Evolutionary conservation across 1,284 basidiomycete genomes (phyloP).

Genomic region (Mrakiaceae sp.): DNA sequence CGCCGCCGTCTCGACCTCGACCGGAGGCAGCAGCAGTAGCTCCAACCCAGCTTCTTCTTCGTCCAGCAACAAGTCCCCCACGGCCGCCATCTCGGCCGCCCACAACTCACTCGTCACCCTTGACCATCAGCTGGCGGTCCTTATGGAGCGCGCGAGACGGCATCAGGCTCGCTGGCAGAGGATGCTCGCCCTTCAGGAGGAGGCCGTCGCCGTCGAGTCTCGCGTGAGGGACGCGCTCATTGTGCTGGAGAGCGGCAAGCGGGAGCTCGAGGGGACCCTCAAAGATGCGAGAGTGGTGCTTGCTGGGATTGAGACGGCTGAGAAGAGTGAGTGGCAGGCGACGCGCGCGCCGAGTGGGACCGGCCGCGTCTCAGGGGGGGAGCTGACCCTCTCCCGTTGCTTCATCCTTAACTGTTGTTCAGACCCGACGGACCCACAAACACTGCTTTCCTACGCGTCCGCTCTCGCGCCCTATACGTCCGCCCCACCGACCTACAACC

Average conservation of each 20-base stretch:
- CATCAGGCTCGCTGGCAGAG: constrained; percentile 7
- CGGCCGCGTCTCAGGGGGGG: neutral
- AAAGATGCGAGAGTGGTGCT: neutral
- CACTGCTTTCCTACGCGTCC: constrained; percentile 10
- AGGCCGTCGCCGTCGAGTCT: constrained; percentile 6
- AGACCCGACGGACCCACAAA: constrained; percentile 4
- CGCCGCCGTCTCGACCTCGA: neutral
- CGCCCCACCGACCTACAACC: constrained; percentile 11
- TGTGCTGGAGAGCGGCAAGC: constrained; percentile 1
- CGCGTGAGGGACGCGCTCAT: neutral
- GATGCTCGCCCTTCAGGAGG: constrained; percentile 6
- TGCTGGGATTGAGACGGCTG: neutral
- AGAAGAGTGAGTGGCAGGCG: neutral
- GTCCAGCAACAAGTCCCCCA: neutral
- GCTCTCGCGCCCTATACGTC: constrained; percentile 15
- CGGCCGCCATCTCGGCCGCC: neutral
- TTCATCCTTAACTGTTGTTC: neutral
- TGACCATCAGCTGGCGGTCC: constrained; percentile 2
- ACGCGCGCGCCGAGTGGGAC: neutral
- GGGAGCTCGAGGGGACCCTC: neutral
- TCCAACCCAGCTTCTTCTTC: neutral
- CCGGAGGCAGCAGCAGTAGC: too few relatives aligned
- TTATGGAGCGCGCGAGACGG: constrained; percentile 5
- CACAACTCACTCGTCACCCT: constrained; percentile 2
- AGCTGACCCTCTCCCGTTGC: neutral